Evolutionary conservation across 2,329 filamentous ascomycete species (phyloP).

Genomic region (Zasmidium cellare): DNA sequence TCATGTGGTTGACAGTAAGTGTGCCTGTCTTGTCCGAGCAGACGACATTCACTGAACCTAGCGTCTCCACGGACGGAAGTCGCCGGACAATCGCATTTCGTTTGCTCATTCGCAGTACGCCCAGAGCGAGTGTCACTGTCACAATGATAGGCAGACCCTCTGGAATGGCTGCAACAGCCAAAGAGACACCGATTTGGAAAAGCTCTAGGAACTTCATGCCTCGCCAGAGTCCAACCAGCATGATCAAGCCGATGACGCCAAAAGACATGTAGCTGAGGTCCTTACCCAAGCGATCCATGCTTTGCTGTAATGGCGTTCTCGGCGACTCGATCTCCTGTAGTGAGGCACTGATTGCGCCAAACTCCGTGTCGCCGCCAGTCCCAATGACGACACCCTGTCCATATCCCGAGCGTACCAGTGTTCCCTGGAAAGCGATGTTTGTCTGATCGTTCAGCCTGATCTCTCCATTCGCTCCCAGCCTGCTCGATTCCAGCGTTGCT

Average conservation of each 20-base stretch:
- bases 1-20: conserved; percentile 97
- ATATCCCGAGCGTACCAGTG: conserved; percentile 88
- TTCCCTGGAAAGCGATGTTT: conserved; percentile 98
- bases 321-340: conserved; percentile 94
- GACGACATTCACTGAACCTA: conserved; percentile 99
- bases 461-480: conserved; percentile 52
- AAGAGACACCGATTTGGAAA: conserved; percentile 94
- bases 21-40: conserved; percentile 99
- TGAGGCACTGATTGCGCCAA: conserved; percentile 92
- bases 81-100: conserved; percentile 92
- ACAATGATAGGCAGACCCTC: conserved; percentile 98
- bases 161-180: conserved; percentile 93
- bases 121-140: conserved; percentile 90
- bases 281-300: conserved; percentile 96
- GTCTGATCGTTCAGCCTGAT: conserved; percentile 71
- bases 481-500: background rate
- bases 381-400: conserved; percentile 97
- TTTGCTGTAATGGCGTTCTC: conserved; percentile 86
- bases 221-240: conserved; percentile 84
- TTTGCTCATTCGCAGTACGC: conserved; percentile 93
- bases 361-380: conserved; percentile 89
- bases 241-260: conserved; percentile 88
- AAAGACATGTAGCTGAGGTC: conserved; percentile 98
- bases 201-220: conserved; percentile 89
- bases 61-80: conserved; percentile 93